phyloP scores from a whole-genome alignment of 1,284 basidiomycete species.

The Pseudozyma flocculosa region DNA sequence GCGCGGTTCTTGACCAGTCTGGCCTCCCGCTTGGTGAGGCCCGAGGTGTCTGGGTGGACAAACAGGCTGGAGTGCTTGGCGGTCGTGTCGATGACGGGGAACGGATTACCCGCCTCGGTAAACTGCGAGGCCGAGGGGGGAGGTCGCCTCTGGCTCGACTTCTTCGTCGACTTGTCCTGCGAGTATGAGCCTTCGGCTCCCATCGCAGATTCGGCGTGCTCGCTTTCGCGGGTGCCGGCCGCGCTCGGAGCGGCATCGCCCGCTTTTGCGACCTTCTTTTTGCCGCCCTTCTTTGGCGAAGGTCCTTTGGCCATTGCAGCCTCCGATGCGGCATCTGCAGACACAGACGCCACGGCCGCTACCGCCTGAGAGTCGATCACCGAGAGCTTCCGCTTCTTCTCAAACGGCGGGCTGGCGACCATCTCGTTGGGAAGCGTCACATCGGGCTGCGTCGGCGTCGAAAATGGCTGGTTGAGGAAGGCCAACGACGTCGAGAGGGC shows the following conservation, averaged over 20 bases:
- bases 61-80: constrained; percentile 62
- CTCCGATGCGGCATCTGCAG: too few relatives aligned
- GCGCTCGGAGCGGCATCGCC: too few relatives aligned
- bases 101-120: constrained; percentile 54
- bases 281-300: not conserved
- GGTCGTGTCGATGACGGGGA: constrained; percentile 57
- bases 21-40: constrained; percentile 83
- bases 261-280: too few relatives aligned
- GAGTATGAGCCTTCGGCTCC: too few relatives aligned
- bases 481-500: constrained; percentile 11
- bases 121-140: constrained; percentile 53
- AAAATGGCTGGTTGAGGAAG: not conserved
- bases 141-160: constrained; percentile 31
- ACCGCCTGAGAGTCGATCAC: not conserved
- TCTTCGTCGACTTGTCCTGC: constrained; percentile 23
- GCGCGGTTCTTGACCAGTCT: constrained; percentile 87
- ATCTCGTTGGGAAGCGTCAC: not conserved
- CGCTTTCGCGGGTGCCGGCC: too few relatives aligned
- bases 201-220: too few relatives aligned
- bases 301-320: too few relatives aligned
- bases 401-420: not conserved
- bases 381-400: constrained; percentile 3
- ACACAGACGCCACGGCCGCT: too few relatives aligned
- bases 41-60: constrained; percentile 80
- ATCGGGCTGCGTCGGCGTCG: not conserved